A percentile compares a stretch with the other conserved stretches of the same genome.
phyloP scores from a whole-genome alignment of 164 flowering plant genomes.

The Vitis riparia region DNA sequence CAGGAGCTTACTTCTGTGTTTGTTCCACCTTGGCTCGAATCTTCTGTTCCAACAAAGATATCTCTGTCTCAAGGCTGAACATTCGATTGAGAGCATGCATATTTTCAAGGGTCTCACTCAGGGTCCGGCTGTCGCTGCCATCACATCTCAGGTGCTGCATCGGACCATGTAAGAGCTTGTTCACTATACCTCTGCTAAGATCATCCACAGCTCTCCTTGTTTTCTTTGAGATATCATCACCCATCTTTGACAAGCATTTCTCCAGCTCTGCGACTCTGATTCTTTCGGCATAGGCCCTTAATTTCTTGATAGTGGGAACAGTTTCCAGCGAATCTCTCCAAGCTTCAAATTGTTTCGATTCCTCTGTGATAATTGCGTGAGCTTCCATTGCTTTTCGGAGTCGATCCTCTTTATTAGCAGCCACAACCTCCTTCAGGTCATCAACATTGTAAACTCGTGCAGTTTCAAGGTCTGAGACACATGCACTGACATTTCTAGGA shows the following conservation, averaged over 20 bases:
- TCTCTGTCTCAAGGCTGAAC: constrained; percentile 82
- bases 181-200: constrained; percentile 89
- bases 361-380: constrained; percentile 72
- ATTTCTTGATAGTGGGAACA: constrained; percentile 93
- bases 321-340: constrained; percentile 96
- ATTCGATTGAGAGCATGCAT: constrained; percentile 96
- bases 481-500: constrained; percentile 90
- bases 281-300: constrained; percentile 86
- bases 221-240: constrained; percentile 76
- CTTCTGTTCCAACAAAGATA: constrained; percentile 75
- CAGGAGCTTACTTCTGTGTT: constrained; percentile 44
- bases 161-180: constrained; percentile 95
- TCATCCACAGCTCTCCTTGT: constrained; percentile 73
- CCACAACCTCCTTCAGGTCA: constrained; percentile 96
- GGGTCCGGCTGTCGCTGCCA: constrained; percentile 80
- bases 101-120: constrained; percentile 86
- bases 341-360: constrained; percentile 83
- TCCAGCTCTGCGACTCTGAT: constrained; percentile 78
- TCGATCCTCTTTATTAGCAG: constrained; percentile 92
- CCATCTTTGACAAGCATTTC: constrained; percentile 85
- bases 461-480: constrained; percentile 54
- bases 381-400: constrained; percentile 95
- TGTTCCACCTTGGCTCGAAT: constrained; percentile 86
- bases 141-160: constrained; percentile 98
- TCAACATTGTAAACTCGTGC: constrained; percentile 88